These are phyloP conservation scores for Tolypocladium sp. DNA, from an alignment of 2,329 filamentous ascomycete species.

Conservation along the genomic window DNA sequence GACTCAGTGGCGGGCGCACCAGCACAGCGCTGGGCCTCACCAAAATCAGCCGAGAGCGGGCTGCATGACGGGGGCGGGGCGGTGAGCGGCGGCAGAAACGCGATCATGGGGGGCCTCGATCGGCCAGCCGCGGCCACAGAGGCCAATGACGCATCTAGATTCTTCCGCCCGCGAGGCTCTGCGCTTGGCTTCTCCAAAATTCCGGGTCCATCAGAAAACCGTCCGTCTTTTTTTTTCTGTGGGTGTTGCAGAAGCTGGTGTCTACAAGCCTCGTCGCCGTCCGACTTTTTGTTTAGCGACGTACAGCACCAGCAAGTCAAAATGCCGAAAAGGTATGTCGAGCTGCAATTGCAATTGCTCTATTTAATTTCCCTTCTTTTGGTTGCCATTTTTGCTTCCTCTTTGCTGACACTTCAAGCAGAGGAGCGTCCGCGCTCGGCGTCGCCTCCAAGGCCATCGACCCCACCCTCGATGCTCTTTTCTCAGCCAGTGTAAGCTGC, in stretches of 20 bases:
- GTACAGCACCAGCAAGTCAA: background rate
- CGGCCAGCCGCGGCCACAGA: slow-evolving; percentile 9
- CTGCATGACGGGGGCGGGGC: slow-evolving; percentile 19
- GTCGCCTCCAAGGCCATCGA: slow-evolving; percentile 51
- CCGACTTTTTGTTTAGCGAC: background rate
- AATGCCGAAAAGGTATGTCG: slow-evolving; percentile 14
- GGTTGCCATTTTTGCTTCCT: background rate
- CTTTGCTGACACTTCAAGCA: slow-evolving; percentile 14
- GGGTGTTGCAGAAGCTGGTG: background rate
- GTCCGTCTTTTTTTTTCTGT: slow-evolving; percentile 3
- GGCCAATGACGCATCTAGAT: slow-evolving; percentile 19
- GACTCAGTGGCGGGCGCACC: background rate
- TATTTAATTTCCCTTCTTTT: background rate
- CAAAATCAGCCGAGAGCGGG: slow-evolving; percentile 9
- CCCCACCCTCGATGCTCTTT: slow-evolving; percentile 60
- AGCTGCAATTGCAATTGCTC: background rate
- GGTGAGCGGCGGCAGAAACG: slow-evolving; percentile 21
- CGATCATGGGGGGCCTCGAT: slow-evolving; percentile 11
- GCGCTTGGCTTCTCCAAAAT: slow-evolving; percentile 1
- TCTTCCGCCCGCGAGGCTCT: slow-evolving; percentile 14
- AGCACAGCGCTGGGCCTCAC: slow-evolving; percentile 5
- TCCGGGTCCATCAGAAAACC: background rate
- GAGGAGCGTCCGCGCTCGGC: slow-evolving; percentile 26
- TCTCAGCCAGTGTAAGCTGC: slow-evolving; percentile 60
- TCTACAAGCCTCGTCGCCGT: background rate